Evolutionary conservation across 2,329 filamentous ascomycete genomes (phyloP), one percentile per base, ranked within the genome.

Genomic region (Elsinoe perseae): DNA sequence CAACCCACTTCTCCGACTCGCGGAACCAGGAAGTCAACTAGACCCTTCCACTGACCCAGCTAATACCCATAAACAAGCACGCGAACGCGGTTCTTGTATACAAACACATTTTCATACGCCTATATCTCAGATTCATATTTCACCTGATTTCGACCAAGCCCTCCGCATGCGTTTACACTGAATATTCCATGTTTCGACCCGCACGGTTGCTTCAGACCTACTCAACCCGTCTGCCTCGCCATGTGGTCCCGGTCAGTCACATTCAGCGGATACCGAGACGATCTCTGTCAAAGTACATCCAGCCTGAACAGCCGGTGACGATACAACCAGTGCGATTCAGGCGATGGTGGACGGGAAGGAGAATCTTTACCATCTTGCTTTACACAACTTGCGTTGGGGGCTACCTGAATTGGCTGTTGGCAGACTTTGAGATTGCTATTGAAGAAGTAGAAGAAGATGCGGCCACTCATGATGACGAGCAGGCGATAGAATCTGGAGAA

Each of bases 401-500:
- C 42, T 66, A 62, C 53, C 48, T 59, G 34, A 58, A 57, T 18
- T 56, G 53, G 53, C 20, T 56, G 16, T 28, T 46, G 23, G 36
- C 53, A 9, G 63, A 65, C 21, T 52, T 69, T 43, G 63, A 65
- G 56, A 58, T 69, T 36, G 67, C 68, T 54, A 57, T 64, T 9
- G 44, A 65, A 12, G 64, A 64, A 16, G 64, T 60, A 10, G 57
- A 60, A n/a, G 59, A 61, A 18, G 57, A 60, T 8, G 58, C 61
- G 18, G 61, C 57, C 5, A 59, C 60, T 18, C 23, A 56, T 34
- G 30, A 46, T 12, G 36, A 42, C 18, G 53, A 48, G 14, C 18
- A 56, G 10, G 27, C 23, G 1, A 54, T 54, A 21, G 20, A 48
- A 30, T 48, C 40, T 18, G n/a, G 58, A 55, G n/a, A 27, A 21